These are phyloP conservation scores for Quercus robur DNA, from an alignment of 306 rosid species.

Conservation along the genomic window DNA sequence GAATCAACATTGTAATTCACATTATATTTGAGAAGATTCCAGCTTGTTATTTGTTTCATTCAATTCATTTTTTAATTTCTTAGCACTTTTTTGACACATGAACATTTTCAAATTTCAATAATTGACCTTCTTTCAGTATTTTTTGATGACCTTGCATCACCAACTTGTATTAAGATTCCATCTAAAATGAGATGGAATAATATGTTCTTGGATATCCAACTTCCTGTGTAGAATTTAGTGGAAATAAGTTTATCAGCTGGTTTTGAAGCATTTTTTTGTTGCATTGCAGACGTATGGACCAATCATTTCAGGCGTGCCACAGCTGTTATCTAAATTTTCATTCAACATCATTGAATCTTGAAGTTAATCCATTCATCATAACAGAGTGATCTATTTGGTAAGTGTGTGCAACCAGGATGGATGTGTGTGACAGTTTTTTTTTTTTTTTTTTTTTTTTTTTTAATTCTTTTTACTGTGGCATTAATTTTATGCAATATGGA, in stretches of 20 bases:
- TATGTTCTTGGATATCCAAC: background rate
- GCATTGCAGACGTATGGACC: constrained; percentile 76
- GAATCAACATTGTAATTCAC: background rate
- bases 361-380: background rate
- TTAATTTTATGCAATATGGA: background rate
- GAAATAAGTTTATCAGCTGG: background rate
- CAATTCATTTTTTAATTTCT: background rate
- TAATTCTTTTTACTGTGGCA: background rate
- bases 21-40: background rate
- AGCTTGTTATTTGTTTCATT: background rate
- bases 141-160: background rate
- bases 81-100: background rate
- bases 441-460: no score
- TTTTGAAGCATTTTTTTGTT: background rate
- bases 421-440: background rate
- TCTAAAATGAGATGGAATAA: background rate
- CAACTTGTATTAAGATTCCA: background rate
- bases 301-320: constrained; percentile 70
- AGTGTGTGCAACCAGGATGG: background rate
- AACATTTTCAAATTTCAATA: background rate
- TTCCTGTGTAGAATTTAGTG: background rate
- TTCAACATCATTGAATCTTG: constrained; percentile 54
- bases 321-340: constrained; percentile 68
- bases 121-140: background rate
- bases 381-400: background rate